Conservation (phyloP, 192 early-diverging fungal genomes). For the Coemansia reversa region DNA sequence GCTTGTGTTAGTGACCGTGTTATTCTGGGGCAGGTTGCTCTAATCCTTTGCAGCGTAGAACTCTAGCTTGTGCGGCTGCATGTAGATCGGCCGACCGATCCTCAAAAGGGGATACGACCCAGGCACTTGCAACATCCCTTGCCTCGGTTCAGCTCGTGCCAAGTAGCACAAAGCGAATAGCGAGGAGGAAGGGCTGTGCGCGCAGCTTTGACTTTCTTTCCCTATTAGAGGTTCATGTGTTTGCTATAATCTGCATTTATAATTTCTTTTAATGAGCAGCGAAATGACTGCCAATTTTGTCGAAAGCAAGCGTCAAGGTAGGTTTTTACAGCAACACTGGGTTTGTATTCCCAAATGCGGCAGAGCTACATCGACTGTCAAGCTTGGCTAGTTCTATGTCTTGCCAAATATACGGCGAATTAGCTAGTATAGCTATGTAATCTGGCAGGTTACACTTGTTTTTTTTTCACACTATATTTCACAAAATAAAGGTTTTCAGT, state of each 20-base stretch:
- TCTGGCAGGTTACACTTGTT: neutral
- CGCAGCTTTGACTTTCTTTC: neutral
- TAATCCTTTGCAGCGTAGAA: neutral
- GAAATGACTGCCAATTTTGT: conserved; percentile 39
- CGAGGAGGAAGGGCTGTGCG: neutral
- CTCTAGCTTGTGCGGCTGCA: neutral
- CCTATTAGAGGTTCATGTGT: neutral
- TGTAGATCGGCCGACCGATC: neutral
- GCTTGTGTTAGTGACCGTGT: neutral
- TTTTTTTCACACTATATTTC: neutral
- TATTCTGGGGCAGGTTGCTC: neutral
- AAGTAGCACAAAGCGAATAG: too few relatives aligned
- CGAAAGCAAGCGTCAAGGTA: conserved; percentile 50
- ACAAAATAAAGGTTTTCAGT: neutral
- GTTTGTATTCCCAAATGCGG: neutral
- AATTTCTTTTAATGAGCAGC: neutral
- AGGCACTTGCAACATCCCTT: neutral
- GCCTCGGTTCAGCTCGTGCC: neutral
- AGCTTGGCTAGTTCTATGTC: neutral
- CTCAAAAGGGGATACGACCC: neutral
- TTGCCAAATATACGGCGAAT: conserved; percentile 1
- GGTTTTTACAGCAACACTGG: neutral
- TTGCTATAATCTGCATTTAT: conserved; percentile 9
- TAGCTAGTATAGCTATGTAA: neutral
- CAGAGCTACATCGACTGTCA: neutral